phyloP scores from a whole-genome alignment of 2,329 filamentous ascomycete genomes.

The Fusarium illudens region DNA sequence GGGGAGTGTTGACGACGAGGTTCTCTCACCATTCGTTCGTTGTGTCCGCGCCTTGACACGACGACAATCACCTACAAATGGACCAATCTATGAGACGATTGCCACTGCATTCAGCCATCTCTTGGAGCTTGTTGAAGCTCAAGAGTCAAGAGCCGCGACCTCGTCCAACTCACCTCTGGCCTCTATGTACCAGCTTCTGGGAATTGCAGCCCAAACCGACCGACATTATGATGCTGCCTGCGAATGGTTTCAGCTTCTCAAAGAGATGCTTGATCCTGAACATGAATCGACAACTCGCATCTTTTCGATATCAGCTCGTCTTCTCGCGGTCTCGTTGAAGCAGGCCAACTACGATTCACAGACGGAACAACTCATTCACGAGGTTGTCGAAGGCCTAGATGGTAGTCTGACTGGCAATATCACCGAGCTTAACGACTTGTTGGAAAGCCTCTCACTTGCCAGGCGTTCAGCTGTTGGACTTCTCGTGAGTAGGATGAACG shows the following conservation, averaged over 20 bases:
- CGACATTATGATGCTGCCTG: constrained; percentile 60
- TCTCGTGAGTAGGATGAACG: constrained; percentile 48
- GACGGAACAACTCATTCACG: constrained; percentile 54
- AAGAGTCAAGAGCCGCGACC: constrained; percentile 46
- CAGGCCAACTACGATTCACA: constrained; percentile 47
- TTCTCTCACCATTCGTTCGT: constrained; percentile 70
- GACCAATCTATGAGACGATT: constrained; percentile 50
- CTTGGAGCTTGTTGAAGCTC: constrained; percentile 45
- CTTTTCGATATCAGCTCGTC: constrained; percentile 63
- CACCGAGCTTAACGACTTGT: constrained; percentile 67
- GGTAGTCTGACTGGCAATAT: constrained; percentile 67
- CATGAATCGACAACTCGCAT: constrained; percentile 58
- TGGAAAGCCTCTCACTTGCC: constrained; percentile 63
- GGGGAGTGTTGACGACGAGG: constrained; percentile 68
- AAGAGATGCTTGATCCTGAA: constrained; percentile 47
- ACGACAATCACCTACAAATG: constrained; percentile 53
- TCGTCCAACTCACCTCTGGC: constrained; percentile 56
- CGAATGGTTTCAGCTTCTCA: constrained; percentile 62
- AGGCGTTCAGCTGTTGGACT: constrained; percentile 63
- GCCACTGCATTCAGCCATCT: constrained; percentile 45
- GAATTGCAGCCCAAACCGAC: constrained; percentile 57
- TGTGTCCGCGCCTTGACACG: constrained; percentile 70
- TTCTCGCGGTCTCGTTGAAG: constrained; percentile 64
- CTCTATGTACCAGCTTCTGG: constrained; percentile 62
- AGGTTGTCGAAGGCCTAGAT: constrained; percentile 64